Evolutionary conservation across 345 rosid species (phyloP).

Genomic region (Gossypium thurberi): DNA sequence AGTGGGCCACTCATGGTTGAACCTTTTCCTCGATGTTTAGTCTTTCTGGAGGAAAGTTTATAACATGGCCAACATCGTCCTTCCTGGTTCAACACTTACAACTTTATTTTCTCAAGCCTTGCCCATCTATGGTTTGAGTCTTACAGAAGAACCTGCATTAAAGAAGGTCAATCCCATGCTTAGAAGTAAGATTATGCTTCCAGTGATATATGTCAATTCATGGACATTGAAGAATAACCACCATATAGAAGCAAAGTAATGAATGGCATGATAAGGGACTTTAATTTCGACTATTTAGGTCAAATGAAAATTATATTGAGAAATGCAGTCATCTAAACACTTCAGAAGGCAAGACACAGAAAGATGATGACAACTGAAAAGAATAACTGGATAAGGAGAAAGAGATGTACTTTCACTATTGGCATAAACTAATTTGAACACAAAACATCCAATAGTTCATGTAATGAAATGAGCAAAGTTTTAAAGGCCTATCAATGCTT

Average conservation of each 20-base stretch:
- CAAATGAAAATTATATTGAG: neutral
- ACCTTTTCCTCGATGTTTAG: neutral
- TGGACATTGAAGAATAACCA: neutral
- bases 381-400: neutral
- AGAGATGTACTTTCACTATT: neutral
- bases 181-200: neutral
- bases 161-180: neutral
- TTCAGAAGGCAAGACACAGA: neutral
- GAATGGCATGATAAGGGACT: neutral
- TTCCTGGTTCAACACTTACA: neutral
- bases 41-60: neutral
- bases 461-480: neutral
- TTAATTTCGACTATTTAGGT: neutral
- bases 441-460: neutral
- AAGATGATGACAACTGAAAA: neutral
- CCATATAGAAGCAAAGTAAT: neutral
- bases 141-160: constrained; percentile 7
- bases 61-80: neutral
- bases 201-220: neutral
- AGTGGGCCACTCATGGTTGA: neutral
- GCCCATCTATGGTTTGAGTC: neutral
- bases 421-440: neutral
- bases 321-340: neutral
- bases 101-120: neutral
- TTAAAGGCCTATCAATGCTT: neutral